Base-by-base conservation (phyloP, 805 yeast genomes). In the Metschnikowia reukaufii region DNA sequence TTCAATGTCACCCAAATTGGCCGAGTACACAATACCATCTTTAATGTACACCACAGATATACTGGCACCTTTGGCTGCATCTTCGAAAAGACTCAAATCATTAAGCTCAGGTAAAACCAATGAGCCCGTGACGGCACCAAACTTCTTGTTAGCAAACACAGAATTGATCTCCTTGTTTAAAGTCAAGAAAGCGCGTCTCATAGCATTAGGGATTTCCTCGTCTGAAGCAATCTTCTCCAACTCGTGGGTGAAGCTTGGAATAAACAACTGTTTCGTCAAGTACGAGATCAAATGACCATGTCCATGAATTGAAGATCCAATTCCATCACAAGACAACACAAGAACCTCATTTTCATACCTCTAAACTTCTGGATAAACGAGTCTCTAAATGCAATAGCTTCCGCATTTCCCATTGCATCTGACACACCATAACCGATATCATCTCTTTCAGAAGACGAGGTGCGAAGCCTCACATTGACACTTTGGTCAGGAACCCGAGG, bases 1-100 rank as follows among this genome's bases (percentile, higher is more conserved):
- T 76, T 84, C 85, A 2, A 88, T 82, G 59, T 94, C 97, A 58
- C 99, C 99, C 45, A 88, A 79, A 53, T 91, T 91, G 2, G 97
- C 97, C 19, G 90, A 77, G 63, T 84, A 89, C 18, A 90, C 63
- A 45, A 72, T 76, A 43, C 79, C 78, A 16, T 84, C 95, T 50
- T 81, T 81, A 56, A 92, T 76, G 63, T 88, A 94, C 12, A 89
- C 73, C 10, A 89, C 82, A 0, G 97, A 84, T 0, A 89, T 86
- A 51, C 96, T 82, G 36, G 96, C 86, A 10, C 99, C 99, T 13
- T 91, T 81, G 33, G 77, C 66, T 4, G 82, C 79, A 63, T 92
- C 98, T 18, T 67, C 83, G n/a, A 69, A 62, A 35, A 87, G 61
- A 9, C 72, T 71, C 33, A 81, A 67, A n/a, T 83, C 83, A 41